Conservation (phyloP, 495 filamentous ascomycete species). For the Clavariopsis aquatica region DNA sequence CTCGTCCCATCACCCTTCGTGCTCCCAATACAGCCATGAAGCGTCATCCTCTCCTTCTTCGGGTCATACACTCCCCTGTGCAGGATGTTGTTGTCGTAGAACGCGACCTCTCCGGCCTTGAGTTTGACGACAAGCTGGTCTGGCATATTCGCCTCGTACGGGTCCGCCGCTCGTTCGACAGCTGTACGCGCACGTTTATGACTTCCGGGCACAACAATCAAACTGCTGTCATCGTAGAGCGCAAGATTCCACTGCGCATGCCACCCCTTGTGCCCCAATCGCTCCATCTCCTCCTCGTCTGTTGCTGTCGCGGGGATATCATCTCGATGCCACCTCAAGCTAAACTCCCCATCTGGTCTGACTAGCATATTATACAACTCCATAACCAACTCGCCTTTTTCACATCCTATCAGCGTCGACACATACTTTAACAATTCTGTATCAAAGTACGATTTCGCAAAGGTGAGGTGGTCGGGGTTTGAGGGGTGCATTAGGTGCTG, state of each 20-base stretch:
- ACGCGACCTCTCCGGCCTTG: conserved; percentile 72
- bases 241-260: conserved; percentile 82
- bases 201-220: conserved; percentile 71
- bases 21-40: conserved; percentile 79
- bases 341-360: conserved; percentile 63
- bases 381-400: conserved; percentile 61
- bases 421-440: conserved; percentile 57
- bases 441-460: conserved; percentile 68
- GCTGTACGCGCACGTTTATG: conserved; percentile 67
- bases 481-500: conserved; percentile 78
- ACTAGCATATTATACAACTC: conserved; percentile 81
- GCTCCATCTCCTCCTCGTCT: conserved; percentile 56
- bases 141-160: conserved; percentile 59
- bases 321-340: conserved; percentile 76
- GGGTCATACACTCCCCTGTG: conserved; percentile 72
- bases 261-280: conserved; percentile 38
- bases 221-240: conserved; percentile 63
- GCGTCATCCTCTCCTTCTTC: conserved; percentile 63
- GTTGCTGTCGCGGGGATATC: conserved; percentile 63
- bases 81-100: conserved; percentile 87
- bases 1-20: conserved; percentile 54
- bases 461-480: conserved; percentile 54
- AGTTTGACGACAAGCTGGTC: conserved; percentile 64
- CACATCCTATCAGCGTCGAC: conserved; percentile 56
- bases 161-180: conserved; percentile 61